Evolutionary conservation across 371 early-diverging fungal genomes (phyloP).

Genomic region (Antonospora locustae): DNA sequence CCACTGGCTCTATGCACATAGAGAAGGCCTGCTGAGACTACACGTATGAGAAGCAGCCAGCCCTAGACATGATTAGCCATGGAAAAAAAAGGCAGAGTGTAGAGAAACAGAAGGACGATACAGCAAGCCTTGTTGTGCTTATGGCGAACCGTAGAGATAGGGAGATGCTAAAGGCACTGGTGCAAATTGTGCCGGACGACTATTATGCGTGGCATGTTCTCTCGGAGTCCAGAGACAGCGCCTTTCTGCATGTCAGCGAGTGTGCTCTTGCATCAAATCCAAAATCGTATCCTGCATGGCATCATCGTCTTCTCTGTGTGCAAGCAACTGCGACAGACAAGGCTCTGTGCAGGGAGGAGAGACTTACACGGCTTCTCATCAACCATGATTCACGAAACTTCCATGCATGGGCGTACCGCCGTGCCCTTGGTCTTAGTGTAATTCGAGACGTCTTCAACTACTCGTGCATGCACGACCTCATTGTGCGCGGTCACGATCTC

Average conservation of each 20-base stretch:
- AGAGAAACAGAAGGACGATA: no score
- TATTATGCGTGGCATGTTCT: constrained; percentile 38
- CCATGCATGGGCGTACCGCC: constrained; percentile 46
- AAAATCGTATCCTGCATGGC: constrained; percentile 42
- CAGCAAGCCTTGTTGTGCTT: no score
- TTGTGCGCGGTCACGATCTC: no score
- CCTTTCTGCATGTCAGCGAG: constrained; percentile 25
- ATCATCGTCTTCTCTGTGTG: constrained; percentile 29
- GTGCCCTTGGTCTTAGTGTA: no score
- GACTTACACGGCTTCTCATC: constrained; percentile 15
- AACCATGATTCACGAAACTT: constrained; percentile 43
- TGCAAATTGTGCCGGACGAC: constrained; percentile 42
- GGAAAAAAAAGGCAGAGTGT: no score
- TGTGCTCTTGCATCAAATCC: constrained; percentile 38
- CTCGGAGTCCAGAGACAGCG: constrained; percentile 20
- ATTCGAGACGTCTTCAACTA: no score
- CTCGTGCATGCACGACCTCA: no score
- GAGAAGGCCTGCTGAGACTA: no score
- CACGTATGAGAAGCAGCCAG: no score
- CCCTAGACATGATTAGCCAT: no score
- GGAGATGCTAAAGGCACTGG: constrained; percentile 30
- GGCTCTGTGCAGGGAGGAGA: constrained; percentile 7
- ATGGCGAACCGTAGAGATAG: no score
- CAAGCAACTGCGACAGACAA: not conserved
- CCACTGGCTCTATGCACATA: no score